phyloP scores from a whole-genome alignment of 805 yeast species.

The Teunomyces kruisii region DNA sequence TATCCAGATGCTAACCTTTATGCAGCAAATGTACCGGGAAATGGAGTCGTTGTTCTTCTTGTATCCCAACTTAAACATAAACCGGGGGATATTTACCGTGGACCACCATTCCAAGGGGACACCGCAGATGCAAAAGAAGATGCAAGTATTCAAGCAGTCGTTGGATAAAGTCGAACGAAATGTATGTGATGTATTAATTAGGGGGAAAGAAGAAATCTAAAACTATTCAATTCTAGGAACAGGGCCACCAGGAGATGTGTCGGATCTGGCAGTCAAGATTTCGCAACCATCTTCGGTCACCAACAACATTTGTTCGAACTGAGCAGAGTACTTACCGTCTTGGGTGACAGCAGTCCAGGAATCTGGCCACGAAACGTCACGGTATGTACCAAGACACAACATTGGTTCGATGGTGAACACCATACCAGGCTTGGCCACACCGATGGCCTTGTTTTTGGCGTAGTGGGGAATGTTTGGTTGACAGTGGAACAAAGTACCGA shows the following conservation, averaged over 20 bases:
- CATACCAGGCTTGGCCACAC: conserved; percentile 94
- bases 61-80: conserved; percentile 18
- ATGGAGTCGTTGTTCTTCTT: conserved; percentile 11
- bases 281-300: conserved; percentile 95
- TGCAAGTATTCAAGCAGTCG: conserved; percentile 22
- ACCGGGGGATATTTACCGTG: conserved; percentile 17
- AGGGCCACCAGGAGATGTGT: conserved; percentile 88
- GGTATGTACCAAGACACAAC: conserved; percentile 82
- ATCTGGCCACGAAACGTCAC: conserved; percentile 92
- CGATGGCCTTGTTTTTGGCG: conserved; percentile 88
- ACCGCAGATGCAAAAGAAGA: conserved; percentile 17
- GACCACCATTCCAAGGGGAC: conserved; percentile 10
- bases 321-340: conserved; percentile 90
- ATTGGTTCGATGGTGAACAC: conserved; percentile 97
- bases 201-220: conserved; percentile 17
- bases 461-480: conserved; percentile 94
- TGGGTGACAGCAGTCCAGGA: conserved; percentile 93
- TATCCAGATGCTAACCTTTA: conserved; percentile 10
- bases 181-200: conserved; percentile 20
- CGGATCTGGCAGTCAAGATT: conserved; percentile 78
- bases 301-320: conserved; percentile 89
- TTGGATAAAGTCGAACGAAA: conserved; percentile 22
- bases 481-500: conserved; percentile 81
- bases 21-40: conserved; percentile 15
- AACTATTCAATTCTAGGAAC: conserved; percentile 47